Conservation (phyloP, 1,284 basidiomycete species). For the Ceraceosorus guamensis region DNA sequence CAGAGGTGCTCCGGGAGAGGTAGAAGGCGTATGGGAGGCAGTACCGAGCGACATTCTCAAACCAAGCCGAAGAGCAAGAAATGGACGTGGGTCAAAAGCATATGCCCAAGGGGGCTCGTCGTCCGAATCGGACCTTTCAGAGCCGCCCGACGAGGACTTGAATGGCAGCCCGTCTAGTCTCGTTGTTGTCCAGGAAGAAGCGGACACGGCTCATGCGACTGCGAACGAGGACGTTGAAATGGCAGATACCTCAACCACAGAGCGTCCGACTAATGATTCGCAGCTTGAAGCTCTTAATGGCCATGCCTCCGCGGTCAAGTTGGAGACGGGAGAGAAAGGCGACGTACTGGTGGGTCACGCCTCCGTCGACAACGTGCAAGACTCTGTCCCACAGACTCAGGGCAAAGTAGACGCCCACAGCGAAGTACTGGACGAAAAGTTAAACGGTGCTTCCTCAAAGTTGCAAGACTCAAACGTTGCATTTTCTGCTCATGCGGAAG, state of each 20-base stretch:
- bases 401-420: too few species aligned
- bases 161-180: constrained; percentile 11
- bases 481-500: constrained; percentile 26
- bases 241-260: too few species aligned
- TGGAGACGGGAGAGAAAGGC: too few species aligned
- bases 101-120: background rate
- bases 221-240: constrained; percentile 6
- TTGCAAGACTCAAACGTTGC: constrained; percentile 38
- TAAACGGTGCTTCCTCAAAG: too few species aligned
- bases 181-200: constrained; percentile 10
- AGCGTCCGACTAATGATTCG: too few species aligned
- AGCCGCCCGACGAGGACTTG: constrained; percentile 20
- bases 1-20: constrained; percentile 58
- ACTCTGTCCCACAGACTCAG: too few species aligned
- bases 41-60: constrained; percentile 9
- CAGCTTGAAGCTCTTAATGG: too few species aligned
- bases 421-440: too few species aligned
- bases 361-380: too few species aligned
- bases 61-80: background rate
- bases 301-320: too few species aligned
- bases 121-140: constrained; percentile 37
- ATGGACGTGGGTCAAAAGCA: constrained; percentile 3
- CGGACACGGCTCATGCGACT: constrained; percentile 33
- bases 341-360: too few species aligned
- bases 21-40: constrained; percentile 6